Evolutionary conservation across 805 yeast species (phyloP).

Genomic region (Spathaspora girioi): DNA sequence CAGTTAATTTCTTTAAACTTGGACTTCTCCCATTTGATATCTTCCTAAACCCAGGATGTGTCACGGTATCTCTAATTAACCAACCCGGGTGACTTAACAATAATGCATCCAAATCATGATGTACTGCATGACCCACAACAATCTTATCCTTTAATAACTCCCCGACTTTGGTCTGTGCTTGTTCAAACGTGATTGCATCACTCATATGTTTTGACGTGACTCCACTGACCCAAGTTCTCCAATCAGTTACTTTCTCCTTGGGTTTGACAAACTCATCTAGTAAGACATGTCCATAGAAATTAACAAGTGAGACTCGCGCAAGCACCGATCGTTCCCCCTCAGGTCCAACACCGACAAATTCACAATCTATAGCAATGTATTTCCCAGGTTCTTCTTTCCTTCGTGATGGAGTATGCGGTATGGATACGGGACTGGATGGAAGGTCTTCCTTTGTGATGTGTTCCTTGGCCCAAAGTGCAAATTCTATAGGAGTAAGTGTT

Average conservation of each 20-base stretch:
- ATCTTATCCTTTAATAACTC: slow-evolving; percentile 52
- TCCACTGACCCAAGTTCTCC: slow-evolving; percentile 94
- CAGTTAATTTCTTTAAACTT: slow-evolving; percentile 60
- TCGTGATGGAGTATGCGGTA: slow-evolving; percentile 1
- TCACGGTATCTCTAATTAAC: slow-evolving; percentile 71
- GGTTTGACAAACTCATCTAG: slow-evolving; percentile 78
- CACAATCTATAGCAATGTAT: slow-evolving; percentile 85
- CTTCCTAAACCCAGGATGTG: slow-evolving; percentile 53
- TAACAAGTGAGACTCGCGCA: slow-evolving; percentile 86
- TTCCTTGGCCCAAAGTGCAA: slow-evolving; percentile 23
- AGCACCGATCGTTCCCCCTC: slow-evolving; percentile 67
- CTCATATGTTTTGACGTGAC: slow-evolving; percentile 67
- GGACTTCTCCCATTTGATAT: slow-evolving; percentile 70
- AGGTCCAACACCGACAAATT: slow-evolving; percentile 87
- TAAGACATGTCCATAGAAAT: slow-evolving; percentile 69
- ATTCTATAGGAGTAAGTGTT: slow-evolving; percentile 13
- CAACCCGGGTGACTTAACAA: slow-evolving; percentile 63
- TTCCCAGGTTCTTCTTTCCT: slow-evolving; percentile 56
- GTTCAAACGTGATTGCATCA: slow-evolving; percentile 60
- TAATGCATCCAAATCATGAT: slow-evolving; percentile 72
- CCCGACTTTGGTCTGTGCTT: slow-evolving; percentile 58
- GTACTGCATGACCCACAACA: slow-evolving; percentile 82
- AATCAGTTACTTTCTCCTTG: slow-evolving; percentile 71
- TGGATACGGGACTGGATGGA: slow-evolving; percentile 1
- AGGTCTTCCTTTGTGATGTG: slow-evolving; percentile 13